Conservation (phyloP, 2,329 filamentous ascomycete genomes). For the Thelonectria olida region DNA sequence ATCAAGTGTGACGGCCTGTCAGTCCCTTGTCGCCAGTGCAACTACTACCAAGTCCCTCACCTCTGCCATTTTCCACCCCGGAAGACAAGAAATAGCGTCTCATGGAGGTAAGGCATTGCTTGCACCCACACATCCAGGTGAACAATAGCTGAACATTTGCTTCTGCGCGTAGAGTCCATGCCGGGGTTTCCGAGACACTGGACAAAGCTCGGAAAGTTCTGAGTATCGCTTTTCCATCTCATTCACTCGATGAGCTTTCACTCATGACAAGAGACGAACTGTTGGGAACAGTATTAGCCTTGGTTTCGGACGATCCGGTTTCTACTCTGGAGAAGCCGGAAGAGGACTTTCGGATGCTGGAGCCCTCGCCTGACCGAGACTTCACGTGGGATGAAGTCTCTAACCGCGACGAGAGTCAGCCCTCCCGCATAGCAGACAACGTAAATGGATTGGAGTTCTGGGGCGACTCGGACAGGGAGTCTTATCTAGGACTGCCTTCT, state of each 20-base stretch:
- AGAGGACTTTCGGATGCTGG: slow-evolving; percentile 1
- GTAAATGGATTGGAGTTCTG: background rate
- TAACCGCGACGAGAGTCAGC: background rate
- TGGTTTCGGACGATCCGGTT: background rate
- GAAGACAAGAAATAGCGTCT: slow-evolving; percentile 11
- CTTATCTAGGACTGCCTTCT: background rate
- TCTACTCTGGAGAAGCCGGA: background rate
- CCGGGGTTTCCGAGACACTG: background rate
- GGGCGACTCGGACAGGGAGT: slow-evolving; percentile 30
- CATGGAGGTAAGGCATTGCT: slow-evolving; percentile 5
- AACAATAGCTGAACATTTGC: background rate
- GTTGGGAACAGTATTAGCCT: background rate
- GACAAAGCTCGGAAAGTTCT: background rate
- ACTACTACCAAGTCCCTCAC: slow-evolving; percentile 20
- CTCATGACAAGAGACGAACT: background rate
- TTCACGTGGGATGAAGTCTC: slow-evolving; percentile 25
- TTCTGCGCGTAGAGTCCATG: background rate
- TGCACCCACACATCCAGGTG: background rate
- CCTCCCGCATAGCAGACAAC: slow-evolving; percentile 16
- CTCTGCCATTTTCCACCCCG: slow-evolving; percentile 17
- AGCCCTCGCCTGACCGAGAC: background rate
- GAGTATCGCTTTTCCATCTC: background rate
- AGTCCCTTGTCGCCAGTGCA: slow-evolving; percentile 14
- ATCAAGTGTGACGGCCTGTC: slow-evolving; percentile 18
- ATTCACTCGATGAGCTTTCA: background rate